Percentiles rank a stretch among this genome's conserved stretches.
These are phyloP conservation scores for Thymus mandschuricus DNA, from an alignment of 257 asterid genomes.

Conservation along the genomic window DNA sequence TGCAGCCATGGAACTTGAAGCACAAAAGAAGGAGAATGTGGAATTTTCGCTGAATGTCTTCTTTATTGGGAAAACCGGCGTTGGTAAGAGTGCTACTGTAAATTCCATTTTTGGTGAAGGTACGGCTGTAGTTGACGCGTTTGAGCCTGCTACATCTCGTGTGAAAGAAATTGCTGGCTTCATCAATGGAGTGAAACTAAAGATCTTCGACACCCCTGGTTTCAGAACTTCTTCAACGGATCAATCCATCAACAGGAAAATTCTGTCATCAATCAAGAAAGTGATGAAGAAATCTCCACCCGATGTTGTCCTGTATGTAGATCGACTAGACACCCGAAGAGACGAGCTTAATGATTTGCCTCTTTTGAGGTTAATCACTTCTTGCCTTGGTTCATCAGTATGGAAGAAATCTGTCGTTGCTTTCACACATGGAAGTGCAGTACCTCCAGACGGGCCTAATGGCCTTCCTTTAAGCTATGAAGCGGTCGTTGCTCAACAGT, in stretches of 20 bases:
- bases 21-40: slow-evolving; percentile 36
- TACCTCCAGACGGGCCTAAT: slow-evolving; percentile 67
- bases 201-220: slow-evolving; percentile 89
- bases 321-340: slow-evolving; percentile 62
- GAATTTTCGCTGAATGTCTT: slow-evolving; percentile 52
- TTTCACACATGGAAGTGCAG: slow-evolving; percentile 72
- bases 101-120: slow-evolving; percentile 74
- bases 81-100: slow-evolving; percentile 94
- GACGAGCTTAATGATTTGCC: slow-evolving; percentile 57
- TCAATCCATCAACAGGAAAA: slow-evolving; percentile 52
- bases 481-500: slow-evolving; percentile 48
- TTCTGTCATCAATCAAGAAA: slow-evolving; percentile 60
- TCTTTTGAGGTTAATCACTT: slow-evolving; percentile 50
- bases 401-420: slow-evolving; percentile 64
- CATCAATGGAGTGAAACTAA: slow-evolving; percentile 58
- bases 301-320: slow-evolving; percentile 75
- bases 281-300: slow-evolving; percentile 58
- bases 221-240: slow-evolving; percentile 55
- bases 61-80: slow-evolving; percentile 90
- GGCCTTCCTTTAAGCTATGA: slow-evolving; percentile 56
- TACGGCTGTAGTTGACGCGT: slow-evolving; percentile 53
- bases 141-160: slow-evolving; percentile 60
- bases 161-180: slow-evolving; percentile 59
- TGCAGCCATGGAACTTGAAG: slow-evolving; percentile 49
- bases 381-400: slow-evolving; percentile 67